A percentile compares a stretch with the other conserved stretches of the same genome.
Conservation (phyloP, 805 yeast genomes). For the Dipodascus albidus region DNA sequence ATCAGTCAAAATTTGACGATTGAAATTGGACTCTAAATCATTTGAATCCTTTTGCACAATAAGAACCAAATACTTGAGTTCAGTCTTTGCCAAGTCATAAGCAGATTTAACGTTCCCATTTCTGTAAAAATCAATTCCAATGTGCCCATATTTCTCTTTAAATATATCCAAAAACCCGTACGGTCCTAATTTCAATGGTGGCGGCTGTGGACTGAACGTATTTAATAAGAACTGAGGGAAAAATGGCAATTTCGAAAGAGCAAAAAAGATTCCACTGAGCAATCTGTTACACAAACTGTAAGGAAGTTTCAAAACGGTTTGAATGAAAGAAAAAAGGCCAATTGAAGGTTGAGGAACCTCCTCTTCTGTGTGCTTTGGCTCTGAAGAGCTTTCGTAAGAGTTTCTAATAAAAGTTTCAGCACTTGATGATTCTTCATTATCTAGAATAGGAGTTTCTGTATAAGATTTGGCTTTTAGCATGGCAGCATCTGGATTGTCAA, state of each 20-base stretch:
- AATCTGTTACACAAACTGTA: constrained; percentile 23
- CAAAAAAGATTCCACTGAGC: constrained; percentile 18
- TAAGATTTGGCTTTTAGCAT: constrained; percentile 7
- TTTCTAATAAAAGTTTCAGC: neutral
- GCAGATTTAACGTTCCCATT: constrained; percentile 75
- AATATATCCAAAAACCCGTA: constrained; percentile 38
- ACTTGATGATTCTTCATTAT: neutral
- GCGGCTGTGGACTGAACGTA: neutral
- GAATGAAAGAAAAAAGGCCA: constrained; percentile 19
- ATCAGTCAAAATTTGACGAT: constrained; percentile 42
- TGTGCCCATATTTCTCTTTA: constrained; percentile 33
- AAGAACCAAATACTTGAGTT: constrained; percentile 62
- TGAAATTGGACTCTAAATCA: constrained; percentile 45
- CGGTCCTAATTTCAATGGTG: constrained; percentile 17
- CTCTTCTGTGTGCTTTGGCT: neutral
- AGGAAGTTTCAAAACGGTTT: constrained; percentile 25
- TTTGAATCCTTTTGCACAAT: constrained; percentile 64
- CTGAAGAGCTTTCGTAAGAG: neutral
- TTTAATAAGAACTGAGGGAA: constrained; percentile 22
- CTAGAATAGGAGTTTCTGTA: neutral
- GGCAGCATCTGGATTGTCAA: constrained; percentile 6
- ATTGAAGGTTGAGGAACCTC: constrained; percentile 17
- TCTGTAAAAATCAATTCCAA: constrained; percentile 35
- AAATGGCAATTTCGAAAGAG: constrained; percentile 25
- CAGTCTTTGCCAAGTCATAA: constrained; percentile 52